Evolutionary conservation across 2,329 filamentous ascomycete species (phyloP), one percentile per base, ranked within the genome.

Genomic region (Cordyceps pruinosa): DNA sequence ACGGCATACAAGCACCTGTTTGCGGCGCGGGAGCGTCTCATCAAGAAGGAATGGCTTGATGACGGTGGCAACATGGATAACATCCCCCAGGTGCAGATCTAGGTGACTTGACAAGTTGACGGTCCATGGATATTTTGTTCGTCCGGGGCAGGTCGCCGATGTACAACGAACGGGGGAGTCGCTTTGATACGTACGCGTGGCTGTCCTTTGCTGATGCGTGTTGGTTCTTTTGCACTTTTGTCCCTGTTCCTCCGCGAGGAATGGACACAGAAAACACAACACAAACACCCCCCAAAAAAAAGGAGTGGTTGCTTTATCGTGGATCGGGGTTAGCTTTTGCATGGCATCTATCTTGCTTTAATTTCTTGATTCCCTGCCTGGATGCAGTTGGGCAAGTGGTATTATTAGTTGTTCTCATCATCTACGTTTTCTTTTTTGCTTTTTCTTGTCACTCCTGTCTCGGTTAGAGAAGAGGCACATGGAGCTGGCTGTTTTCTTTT

Each of bases 1-100:
- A 95, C 90, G 26, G 92, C 93, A 0, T 99, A 97, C 77, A 94
- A 94, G 69, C 86, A 89, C 66, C 79, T 99, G 49, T 93, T 92
- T 69, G 78, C 80, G 19, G 85, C 87, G 49, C 83, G 85, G 51
- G 85, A 93, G 56, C 79, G 83, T 60, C 75, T 99, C 58, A 83
- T 97, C 65, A 85, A 88, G 63, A 77, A 84, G 52, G 84, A 88
- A 59, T 93, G 90, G 84, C 79, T 93, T 55, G 79, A 81, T 56
- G 84, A 86, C 59, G 88, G 88, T 58, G 89, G 86, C 37, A 85
- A 86, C 63, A 79, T 89, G 71, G 82, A 82, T 44, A 87, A 84
- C 62, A 79, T 96, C 56, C 90, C 90, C 2, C 67, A 70, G 51
- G 68, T 72, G 23, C 69, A 71, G 58, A 65, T 51, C 64, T 75